phyloP scores from a whole-genome alignment of 2,329 filamentous ascomycete species.

The Mollisiaceae sp. region DNA sequence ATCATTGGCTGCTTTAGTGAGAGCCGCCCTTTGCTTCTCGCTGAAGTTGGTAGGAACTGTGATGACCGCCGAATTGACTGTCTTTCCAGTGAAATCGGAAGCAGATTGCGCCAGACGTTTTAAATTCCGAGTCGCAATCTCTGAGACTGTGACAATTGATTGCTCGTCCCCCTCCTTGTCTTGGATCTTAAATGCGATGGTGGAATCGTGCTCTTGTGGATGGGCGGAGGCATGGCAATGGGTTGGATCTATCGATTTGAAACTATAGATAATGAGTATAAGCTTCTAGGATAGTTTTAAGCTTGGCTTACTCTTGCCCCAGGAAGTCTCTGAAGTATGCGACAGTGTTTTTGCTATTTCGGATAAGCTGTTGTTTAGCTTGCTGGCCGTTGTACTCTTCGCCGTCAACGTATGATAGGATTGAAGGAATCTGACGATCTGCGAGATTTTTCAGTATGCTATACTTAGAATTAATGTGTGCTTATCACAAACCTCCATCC shows the following conservation, averaged over 20 bases:
- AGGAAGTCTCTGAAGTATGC: slow-evolving; percentile 96
- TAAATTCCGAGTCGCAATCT: slow-evolving; percentile 84
- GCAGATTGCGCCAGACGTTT: slow-evolving; percentile 82
- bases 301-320: slow-evolving; percentile 79
- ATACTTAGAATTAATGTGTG: background rate
- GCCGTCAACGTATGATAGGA: slow-evolving; percentile 92
- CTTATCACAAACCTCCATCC: slow-evolving; percentile 77
- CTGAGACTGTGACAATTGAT: slow-evolving; percentile 76
- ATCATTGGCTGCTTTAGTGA: slow-evolving; percentile 77
- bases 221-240: slow-evolving; percentile 94
- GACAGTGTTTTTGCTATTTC: slow-evolving; percentile 91
- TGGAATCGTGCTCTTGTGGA: slow-evolving; percentile 74
- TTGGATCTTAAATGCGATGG: slow-evolving; percentile 81
- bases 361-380: slow-evolving; percentile 90
- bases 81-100: slow-evolving; percentile 89
- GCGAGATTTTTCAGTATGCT: slow-evolving; percentile 23
- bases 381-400: slow-evolving; percentile 97
- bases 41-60: slow-evolving; percentile 93
- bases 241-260: slow-evolving; percentile 95
- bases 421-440: slow-evolving; percentile 97
- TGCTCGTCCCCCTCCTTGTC: slow-evolving; percentile 71
- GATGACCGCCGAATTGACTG: slow-evolving; percentile 92
- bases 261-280: slow-evolving; percentile 52
- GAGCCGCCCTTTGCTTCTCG: slow-evolving; percentile 82
- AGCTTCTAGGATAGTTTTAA: background rate